Percentiles rank a stretch among this genome's conserved stretches.
Evolutionary conservation across 306 rosid species (phyloP).

Genomic region (Vigna nakashimae): DNA sequence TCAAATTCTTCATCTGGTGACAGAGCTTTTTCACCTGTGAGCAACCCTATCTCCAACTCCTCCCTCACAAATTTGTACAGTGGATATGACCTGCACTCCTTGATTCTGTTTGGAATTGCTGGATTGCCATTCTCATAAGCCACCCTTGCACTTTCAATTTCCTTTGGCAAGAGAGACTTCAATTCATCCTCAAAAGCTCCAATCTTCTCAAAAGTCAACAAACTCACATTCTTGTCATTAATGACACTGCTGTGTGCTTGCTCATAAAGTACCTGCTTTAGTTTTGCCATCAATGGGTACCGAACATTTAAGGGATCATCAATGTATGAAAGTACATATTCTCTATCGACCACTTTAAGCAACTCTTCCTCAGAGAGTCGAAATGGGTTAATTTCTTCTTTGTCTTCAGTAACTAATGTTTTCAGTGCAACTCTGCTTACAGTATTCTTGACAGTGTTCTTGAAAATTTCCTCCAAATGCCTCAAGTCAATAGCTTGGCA

Average conservation of each 20-base stretch:
- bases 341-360: constrained; percentile 53
- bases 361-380: constrained; percentile 41
- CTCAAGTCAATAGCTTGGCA: constrained; percentile 67
- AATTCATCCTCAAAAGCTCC: constrained; percentile 52
- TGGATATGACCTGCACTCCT: constrained; percentile 63
- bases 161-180: constrained; percentile 50
- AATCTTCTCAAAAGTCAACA: constrained; percentile 49
- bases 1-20: constrained; percentile 68
- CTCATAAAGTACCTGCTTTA: constrained; percentile 56
- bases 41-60: constrained; percentile 47
- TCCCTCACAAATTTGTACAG: constrained; percentile 61
- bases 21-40: constrained; percentile 56
- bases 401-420: constrained; percentile 32
- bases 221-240: constrained; percentile 39
- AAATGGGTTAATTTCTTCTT: constrained; percentile 41
- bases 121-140: constrained; percentile 51
- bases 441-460: constrained; percentile 38
- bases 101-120: constrained; percentile 50
- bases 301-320: constrained; percentile 51
- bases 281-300: constrained; percentile 53
- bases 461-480: constrained; percentile 56
- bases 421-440: constrained; percentile 43
- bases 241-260: constrained; percentile 46
- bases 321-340: constrained; percentile 55
- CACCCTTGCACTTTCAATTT: constrained; percentile 52